Base-by-base conservation (phyloP, 202 grass and related monocot species). In the Setaria italica region DNA sequence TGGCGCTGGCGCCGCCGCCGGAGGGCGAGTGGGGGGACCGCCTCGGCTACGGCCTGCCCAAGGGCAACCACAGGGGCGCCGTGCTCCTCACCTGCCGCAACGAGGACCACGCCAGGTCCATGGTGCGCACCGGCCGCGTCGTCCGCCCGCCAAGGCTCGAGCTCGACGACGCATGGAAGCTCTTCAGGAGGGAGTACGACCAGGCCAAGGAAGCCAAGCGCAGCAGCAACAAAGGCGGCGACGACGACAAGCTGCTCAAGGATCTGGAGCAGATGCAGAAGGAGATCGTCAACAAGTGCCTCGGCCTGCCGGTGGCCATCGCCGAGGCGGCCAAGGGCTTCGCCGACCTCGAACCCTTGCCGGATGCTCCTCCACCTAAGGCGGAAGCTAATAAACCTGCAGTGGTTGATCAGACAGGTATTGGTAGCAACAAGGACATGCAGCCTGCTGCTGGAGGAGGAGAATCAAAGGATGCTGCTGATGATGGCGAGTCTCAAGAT, bases 41-140 rank as follows among this genome's bases (percentile, higher is more conserved):
- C 19, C 87, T 92, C 29, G 90, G 25, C 55, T 92, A 92, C 84
- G 90, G 90, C 54, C 74, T 92, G 32, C 90, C 90, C 73, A 92
- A 92, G 68, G 12, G 1, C 14, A 46, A 12, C 2, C 58, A 82
- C 67, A 19, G 20, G 64, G 86, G 79, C 67, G 90, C 87, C 25
- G 90, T 92, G 70, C 83, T 92, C 17, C 20, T 92, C 68, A 92
- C 90, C 21, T 87, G 90, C 71, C 84, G 90, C 79, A 84, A 70
- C 20, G 84, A 92, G 64, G 87, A 89, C 25, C 8, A 86, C 14
- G 90, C 79, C 41, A 79, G 69, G 57, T 14, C 1, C 58, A 92
- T 92, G 90, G 90, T 84, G 69, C 83, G 87, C 69, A 72, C 74
- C 39, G 87, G 90, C 50, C 55, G 20, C 62, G 80, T 89, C 62